phyloP scores from a whole-genome alignment of 177 flowering plant species.

The Vitis hybrid region DNA sequence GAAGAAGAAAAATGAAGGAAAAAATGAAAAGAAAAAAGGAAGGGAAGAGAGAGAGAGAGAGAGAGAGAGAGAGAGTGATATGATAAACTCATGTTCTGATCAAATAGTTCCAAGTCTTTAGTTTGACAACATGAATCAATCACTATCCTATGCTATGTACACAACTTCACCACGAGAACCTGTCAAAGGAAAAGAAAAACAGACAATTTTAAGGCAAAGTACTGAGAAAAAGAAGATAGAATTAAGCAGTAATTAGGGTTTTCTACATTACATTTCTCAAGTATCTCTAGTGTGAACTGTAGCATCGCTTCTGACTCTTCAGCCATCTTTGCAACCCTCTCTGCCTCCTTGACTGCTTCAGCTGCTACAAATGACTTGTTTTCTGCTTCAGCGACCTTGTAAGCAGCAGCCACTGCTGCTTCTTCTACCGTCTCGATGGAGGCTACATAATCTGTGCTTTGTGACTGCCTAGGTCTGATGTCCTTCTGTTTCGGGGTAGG shows the following conservation, averaged over 20 bases:
- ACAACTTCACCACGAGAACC: constrained; percentile 42
- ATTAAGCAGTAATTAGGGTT: background rate
- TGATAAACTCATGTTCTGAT: background rate
- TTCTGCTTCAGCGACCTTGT: constrained; percentile 60
- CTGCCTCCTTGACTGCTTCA: constrained; percentile 60
- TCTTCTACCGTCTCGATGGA: constrained; percentile 32
- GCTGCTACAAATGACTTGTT: constrained; percentile 54
- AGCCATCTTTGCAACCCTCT: constrained; percentile 51
- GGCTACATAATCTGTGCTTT: constrained; percentile 3
- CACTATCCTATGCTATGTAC: constrained; percentile 23
- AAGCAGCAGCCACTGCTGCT: constrained; percentile 43
- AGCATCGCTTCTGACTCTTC: constrained; percentile 48
- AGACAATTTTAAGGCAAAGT: background rate
- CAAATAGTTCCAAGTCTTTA: background rate
- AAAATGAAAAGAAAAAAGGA: too few species aligned
- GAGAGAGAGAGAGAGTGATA: background rate
- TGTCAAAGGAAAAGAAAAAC: constrained; percentile 8
- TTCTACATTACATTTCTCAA: constrained; percentile 43
- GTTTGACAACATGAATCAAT: background rate
- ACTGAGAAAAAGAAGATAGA: background rate
- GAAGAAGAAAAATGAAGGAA: too few species aligned
- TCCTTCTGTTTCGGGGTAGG: constrained; percentile 39
- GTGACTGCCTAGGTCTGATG: constrained; percentile 22
- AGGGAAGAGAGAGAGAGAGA: too few species aligned
- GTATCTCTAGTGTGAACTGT: constrained; percentile 35